Base-by-base conservation (phyloP, 306 rosid genomes). In the Canavalia gladiata region DNA sequence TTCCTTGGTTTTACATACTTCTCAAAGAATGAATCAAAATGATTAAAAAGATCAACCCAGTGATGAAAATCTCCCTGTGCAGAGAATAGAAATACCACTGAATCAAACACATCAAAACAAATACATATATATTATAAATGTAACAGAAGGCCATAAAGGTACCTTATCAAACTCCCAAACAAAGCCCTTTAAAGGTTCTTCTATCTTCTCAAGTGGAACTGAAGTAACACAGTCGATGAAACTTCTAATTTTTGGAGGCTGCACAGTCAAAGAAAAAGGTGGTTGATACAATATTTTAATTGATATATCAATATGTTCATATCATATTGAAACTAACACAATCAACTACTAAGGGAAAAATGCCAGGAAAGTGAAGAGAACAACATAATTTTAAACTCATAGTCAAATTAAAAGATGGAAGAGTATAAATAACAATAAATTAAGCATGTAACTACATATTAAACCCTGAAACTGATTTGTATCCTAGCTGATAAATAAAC, bases 31-130 rank as follows among this genome's bases (percentile, higher is more conserved):
- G 99, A 89, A 87, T 96, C 99, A 80, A 96, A 96, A 89, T 96
- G 98, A 78, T 90, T 93, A 80, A 93, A 93, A 74, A 96, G 92
- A 85, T 93, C 98, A 82, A 89, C 97, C 99, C 99, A 96, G 86
- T 96, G 99, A 94, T 93, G 97, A 85, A 96, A 93, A 86, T 96
- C 98, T 74, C 99, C 99, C 99, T 96, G 99, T 82, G 57, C 42
- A 70, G 33, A 71, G 63, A 78, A 77, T 70, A 81, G 60, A 85
- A 66, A 83, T 39, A 70, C 54, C 83, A 62, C 77, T 86, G 74
- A 90, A 80, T 72, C 65, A 83, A 83, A 72, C 42, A 72, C 67
- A 75, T 82, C 66, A n/a, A 54, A 60, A 65, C 69, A 88, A 60
- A 74, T 64, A 12, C 4, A 67, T 67, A n/a, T 29, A 66, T 1